These are phyloP conservation scores for Fusarium sp. DNA, from an alignment of 2,329 filamentous ascomycete species.

Conservation along the genomic window DNA sequence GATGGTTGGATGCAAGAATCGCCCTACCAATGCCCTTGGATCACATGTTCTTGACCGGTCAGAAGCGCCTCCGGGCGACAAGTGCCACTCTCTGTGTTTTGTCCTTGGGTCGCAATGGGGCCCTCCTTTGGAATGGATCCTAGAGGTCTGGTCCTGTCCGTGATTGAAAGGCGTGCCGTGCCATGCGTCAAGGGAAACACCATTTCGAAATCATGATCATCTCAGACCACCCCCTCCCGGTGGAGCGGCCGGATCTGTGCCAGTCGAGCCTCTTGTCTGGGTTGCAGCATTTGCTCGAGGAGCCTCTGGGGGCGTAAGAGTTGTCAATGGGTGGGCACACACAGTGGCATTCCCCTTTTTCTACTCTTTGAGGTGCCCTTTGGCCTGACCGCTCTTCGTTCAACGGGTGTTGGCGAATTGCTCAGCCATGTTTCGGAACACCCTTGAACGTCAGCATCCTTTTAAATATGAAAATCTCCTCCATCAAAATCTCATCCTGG, in stretches of 20 bases:
- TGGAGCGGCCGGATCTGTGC: background rate
- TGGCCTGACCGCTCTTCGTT: constrained; percentile 26
- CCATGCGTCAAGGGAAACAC: background rate
- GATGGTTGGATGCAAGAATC: constrained; percentile 32
- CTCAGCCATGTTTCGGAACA: constrained; percentile 10
- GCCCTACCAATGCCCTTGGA: constrained; percentile 24
- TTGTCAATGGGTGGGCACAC: constrained; percentile 10
- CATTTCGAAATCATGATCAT: constrained; percentile 15
- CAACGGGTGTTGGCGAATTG: constrained; percentile 15
- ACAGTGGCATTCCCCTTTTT: constrained; percentile 9
- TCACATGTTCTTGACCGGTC: constrained; percentile 39
- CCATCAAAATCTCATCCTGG: background rate
- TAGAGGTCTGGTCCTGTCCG: background rate
- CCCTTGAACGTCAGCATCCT: constrained; percentile 6
- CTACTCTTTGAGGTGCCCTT: constrained; percentile 8
- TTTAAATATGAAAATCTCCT: background rate
- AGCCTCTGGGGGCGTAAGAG: constrained; percentile 12
- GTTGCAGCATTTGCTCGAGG: constrained; percentile 1
- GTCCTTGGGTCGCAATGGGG: background rate
- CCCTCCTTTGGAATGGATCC: constrained; percentile 15
- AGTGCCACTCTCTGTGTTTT: constrained; percentile 31
- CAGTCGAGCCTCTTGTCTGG: background rate
- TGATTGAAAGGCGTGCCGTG: background rate
- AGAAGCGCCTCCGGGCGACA: constrained; percentile 21
- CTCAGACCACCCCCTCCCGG: constrained; percentile 9